Percentiles rank a stretch among this genome's conserved stretches.
Evolutionary conservation across 108 stramenopile genomes (phyloP).

Genomic region (Craspedostauros australis): DNA sequence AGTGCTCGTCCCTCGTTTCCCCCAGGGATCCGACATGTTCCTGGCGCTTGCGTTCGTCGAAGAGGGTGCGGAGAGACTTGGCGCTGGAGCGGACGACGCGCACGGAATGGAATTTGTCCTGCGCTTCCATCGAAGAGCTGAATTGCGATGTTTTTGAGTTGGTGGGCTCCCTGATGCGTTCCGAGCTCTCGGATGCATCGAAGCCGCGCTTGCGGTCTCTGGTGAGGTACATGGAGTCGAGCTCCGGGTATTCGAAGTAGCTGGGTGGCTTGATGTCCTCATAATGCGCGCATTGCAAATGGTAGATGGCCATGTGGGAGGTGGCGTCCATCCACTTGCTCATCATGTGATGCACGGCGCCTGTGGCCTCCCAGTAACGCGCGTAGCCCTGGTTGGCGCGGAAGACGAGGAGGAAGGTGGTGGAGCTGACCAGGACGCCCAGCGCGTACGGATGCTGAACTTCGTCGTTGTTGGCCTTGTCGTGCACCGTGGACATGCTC

Average conservation of each 20-base stretch:
- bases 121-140: neutral
- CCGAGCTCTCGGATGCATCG: neutral
- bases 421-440: slow-evolving; percentile 44
- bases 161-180: too few relatives aligned
- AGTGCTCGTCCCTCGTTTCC: too few relatives aligned
- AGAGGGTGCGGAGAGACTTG: too few relatives aligned
- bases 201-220: slow-evolving; percentile 52
- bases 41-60: too few relatives aligned
- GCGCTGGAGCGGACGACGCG: too few relatives aligned
- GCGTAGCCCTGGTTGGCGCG: slow-evolving; percentile 60
- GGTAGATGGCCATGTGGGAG: slow-evolving; percentile 42
- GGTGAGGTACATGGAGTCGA: slow-evolving; percentile 43
- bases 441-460: slow-evolving; percentile 64
- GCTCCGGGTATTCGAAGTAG: slow-evolving; percentile 55
- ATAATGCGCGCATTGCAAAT: slow-evolving; percentile 56
- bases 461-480: slow-evolving; percentile 10
- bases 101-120: too few relatives aligned
- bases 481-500: slow-evolving; percentile 7
- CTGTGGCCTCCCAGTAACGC: slow-evolving; percentile 66
- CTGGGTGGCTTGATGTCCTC: slow-evolving; percentile 48
- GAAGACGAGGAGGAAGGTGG: slow-evolving; percentile 66
- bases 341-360: slow-evolving; percentile 46
- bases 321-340: slow-evolving; percentile 71
- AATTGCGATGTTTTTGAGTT: neutral
- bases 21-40: too few relatives aligned